Evolutionary conservation across 257 asterid species (phyloP), one percentile per base, ranked within the genome.

Genomic region (Lantana camara): DNA sequence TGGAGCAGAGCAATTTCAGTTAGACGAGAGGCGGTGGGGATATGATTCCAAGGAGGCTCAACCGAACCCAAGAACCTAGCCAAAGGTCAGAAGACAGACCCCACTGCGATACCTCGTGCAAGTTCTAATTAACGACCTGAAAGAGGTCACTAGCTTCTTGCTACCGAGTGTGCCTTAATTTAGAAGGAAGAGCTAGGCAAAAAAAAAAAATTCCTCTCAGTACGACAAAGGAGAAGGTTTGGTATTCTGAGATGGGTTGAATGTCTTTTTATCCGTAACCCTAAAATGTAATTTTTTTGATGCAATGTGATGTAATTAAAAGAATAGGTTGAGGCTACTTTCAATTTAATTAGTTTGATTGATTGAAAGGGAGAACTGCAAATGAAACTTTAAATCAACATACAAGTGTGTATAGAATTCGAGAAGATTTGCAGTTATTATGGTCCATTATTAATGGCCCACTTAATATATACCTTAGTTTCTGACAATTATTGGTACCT

Each of bases 391-490:
- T 5, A 42, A n/a, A 42, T 42, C n/a, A 42, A 42, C 20, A 42
- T 2, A 1, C 5, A n/a, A 9, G n/a, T 3, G 1, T 42, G 49
- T 35, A 45, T 57, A 41, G 44, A 57, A 55, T 45, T 20, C 50
- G 10, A 41, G 30, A 55, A 44, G 60, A 49, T 57, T 29, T 57
- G 35, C 44, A 48, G 32, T 64, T 64, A 21, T 13, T 37, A 19
- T 71, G 50, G 60, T 34, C 65, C 50, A 67, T 57, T 5, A 51
- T 41, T 59, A 59, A 66, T 73, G 66, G 55, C 70, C 74, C 67
- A 68, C 75, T 57, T 68, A 44, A 54, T 60, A 42, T 63, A 27
- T 35, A 35, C 4, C 66, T 41, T 41, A 64, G 44, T 74, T 54
- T 35, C 79, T 58, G 68, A 74, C 68, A 62, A 63, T 57, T 69